phyloP scores from a whole-genome alignment of 192 early-diverging fungal genomes.

The Dispira simplex region DNA sequence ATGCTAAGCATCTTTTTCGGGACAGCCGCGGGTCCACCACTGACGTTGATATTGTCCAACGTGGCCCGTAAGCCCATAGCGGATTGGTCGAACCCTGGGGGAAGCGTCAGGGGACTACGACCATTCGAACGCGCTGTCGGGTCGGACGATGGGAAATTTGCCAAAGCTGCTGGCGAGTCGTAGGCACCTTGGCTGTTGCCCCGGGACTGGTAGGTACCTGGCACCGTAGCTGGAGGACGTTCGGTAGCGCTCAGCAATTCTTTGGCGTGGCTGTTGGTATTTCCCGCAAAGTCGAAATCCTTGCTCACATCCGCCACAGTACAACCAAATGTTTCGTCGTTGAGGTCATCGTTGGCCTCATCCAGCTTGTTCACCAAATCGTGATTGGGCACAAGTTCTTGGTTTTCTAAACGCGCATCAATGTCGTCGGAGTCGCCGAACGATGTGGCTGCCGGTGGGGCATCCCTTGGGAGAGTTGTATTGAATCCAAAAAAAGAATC shows the following conservation, averaged over 20 bases:
- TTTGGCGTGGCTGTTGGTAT: slow-evolving; percentile 17
- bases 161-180: background rate
- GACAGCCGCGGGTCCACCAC: slow-evolving; percentile 8
- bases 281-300: slow-evolving; percentile 60
- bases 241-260: background rate
- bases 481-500: slow-evolving; percentile 6
- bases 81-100: slow-evolving; percentile 7
- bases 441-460: background rate
- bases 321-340: slow-evolving; percentile 58
- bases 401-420: slow-evolving; percentile 40
- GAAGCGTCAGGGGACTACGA: slow-evolving; percentile 6
- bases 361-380: slow-evolving; percentile 39
- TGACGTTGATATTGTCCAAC: background rate
- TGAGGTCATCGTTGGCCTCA: slow-evolving; percentile 50
- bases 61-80: slow-evolving; percentile 3
- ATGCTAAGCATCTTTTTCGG: slow-evolving; percentile 39
- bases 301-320: slow-evolving; percentile 28
- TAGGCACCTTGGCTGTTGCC: slow-evolving; percentile 11
- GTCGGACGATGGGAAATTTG: too few relatives aligned
- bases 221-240: background rate
- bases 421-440: slow-evolving; percentile 33
- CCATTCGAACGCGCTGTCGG: too few relatives aligned
- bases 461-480: background rate
- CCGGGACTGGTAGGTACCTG: background rate
- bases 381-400: slow-evolving; percentile 28